Percentiles rank a stretch among this genome's conserved stretches.
phyloP scores from a whole-genome alignment of 73 alveolate genomes.

The Tetrahymena elliotti region DNA sequence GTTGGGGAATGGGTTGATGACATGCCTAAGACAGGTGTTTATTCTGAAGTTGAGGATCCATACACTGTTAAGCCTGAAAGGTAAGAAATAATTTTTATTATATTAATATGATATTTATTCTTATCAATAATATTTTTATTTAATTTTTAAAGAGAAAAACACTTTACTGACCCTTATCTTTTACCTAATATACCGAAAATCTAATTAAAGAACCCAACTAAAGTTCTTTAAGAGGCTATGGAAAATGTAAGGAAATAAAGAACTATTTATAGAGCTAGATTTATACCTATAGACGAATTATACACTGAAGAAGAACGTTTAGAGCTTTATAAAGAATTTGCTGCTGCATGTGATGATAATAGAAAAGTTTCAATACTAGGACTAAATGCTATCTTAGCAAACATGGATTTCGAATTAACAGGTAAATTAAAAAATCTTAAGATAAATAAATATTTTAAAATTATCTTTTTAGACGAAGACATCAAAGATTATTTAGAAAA shows the following conservation, averaged over 20 bases:
- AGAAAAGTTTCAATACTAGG: constrained; percentile 13
- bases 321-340: constrained; percentile 19
- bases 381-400: constrained; percentile 7
- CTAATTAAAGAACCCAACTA: constrained; percentile 63
- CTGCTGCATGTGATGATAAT: constrained; percentile 16
- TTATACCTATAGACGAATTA: constrained; percentile 28
- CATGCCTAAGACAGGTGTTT: constrained; percentile 84
- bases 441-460: too few species aligned
- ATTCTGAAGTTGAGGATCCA: constrained; percentile 83
- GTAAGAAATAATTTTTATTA: not conserved
- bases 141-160: constrained; percentile 19
- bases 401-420: constrained; percentile 30
- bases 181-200: constrained; percentile 70
- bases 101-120: not conserved
- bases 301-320: constrained; percentile 21
- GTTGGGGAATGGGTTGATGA: constrained; percentile 95
- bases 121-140: not conserved
- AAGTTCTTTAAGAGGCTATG: constrained; percentile 69
- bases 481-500: constrained; percentile 10
- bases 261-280: constrained; percentile 37
- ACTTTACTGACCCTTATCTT: constrained; percentile 74
- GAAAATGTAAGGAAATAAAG: constrained; percentile 61
- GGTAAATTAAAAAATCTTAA: not conserved
- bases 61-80: constrained; percentile 49
- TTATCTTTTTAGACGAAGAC: constrained; percentile 6